Base-by-base conservation (phyloP, 495 filamentous ascomycete species). In the Aspergillus hancockii region DNA sequence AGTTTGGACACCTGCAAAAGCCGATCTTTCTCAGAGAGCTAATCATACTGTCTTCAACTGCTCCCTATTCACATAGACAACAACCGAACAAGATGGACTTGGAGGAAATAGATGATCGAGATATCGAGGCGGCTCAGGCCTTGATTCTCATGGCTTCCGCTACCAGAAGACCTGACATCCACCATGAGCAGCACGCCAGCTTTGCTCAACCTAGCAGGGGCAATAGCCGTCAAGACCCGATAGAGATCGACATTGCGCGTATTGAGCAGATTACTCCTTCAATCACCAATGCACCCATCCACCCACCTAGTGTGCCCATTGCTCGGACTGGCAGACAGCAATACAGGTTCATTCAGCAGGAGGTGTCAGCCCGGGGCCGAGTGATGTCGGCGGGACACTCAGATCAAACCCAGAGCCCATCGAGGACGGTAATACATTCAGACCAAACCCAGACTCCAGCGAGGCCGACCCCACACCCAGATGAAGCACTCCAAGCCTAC, bases 401-500 rank as follows among this genome's bases (percentile, higher is more conserved):
- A 16, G 52, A 28, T 28, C 25, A 28, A 28, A 28, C 7, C 7
- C 25, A 28, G 7, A 28, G 25, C 25, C 25, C 25, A 7, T 3
- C 25, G 25, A 28, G 25, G 25, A 3, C 7, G 25, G 7, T 7
- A 28, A 28, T 3, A 7, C 25, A 28, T 7, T 28, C 25, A 7
- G 25, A 7, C 7, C 25, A 28, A 28, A 7, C 25, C 25, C 43
- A 47, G 18, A 47, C 19, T 4, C 19, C 43, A 3, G 13, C 19
- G 10, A 10, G 8, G 19, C 7, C 3, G 19, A 23, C 1, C 19
- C 5, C 43, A 54, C 28, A 2, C 10, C 14, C 53, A 16, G 52
- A 36, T 1, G 22, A 63, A n/a, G 46, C 43, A 7, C 55, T 75
- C 9, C 70, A 74, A 46, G 60, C 52, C 10, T 71, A 67, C 40